Evolutionary conservation across 768 basidiomycete species (phyloP), one percentile per base, ranked within the genome.

Genomic region (Tephrocybe sp.): DNA sequence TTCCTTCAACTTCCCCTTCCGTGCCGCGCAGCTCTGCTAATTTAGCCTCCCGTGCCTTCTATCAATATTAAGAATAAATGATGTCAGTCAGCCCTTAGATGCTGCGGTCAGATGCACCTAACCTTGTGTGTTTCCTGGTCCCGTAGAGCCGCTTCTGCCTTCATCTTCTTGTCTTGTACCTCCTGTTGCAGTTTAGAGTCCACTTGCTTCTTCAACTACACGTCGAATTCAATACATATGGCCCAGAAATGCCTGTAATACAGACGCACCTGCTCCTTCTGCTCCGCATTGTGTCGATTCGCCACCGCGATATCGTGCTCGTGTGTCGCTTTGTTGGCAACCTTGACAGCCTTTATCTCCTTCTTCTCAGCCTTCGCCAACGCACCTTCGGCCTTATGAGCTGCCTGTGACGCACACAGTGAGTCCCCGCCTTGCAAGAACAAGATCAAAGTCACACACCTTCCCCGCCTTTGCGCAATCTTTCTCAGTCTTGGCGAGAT

Each of bases 321-420:
- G 52, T 80, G 75, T 13, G 74, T 71, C 7, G 82, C 79, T 43
- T 80, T 72, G 61, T 79, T 76, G 40, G 83, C 63, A 19, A 72
- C 71, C 47, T 75, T 70, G n/a, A 76, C 70, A 4, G 73, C 66
- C 52, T 73, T 73, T 53, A 79, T 70, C 62, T 87, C 82, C 41
- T 69, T 67, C 57, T 74, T 72, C 52, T 76, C 71, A 42, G 76
- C 66, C 60, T 80, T 83, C 30, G 34, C 31, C n/a, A 44, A 30
- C 9, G 49, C 47, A 21, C n/a, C 44, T 35, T 48, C 53, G 13
- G 56, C 56, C 26, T 46, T 54, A 40, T 47, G 47, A 5, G 42
- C 36, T 7, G 56, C 53, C 56, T 58, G 18, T 24, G 21, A 2
- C 3, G 15, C 19, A n/a, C 36, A 9, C 2, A 12, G n/a, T 42